A percentile compares a stretch with the other conserved stretches of the same genome.
Conservation (phyloP, 768 basidiomycete species). For the Pleurotus citrinopileatus region DNA sequence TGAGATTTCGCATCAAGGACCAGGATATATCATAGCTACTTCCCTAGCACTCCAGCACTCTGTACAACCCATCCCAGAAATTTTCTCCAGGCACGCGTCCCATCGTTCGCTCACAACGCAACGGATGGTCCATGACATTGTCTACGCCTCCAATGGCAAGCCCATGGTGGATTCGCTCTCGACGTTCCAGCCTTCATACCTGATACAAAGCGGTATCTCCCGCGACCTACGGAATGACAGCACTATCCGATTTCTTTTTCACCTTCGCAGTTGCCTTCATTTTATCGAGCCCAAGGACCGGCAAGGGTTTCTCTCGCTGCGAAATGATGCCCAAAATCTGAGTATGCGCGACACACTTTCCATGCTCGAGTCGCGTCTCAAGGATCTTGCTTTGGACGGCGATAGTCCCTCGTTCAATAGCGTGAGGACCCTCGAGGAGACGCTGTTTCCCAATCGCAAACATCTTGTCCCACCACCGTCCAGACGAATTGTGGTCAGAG, state of each 20-base stretch:
- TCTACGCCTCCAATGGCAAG: constrained; percentile 47
- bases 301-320: constrained; percentile 10
- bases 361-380: constrained; percentile 36
- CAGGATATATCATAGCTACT: constrained; percentile 36
- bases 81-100: constrained; percentile 26
- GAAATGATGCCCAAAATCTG: constrained; percentile 10
- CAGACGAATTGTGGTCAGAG: constrained; percentile 4
- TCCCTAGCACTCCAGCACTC: constrained; percentile 26
- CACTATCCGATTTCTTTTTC: constrained; percentile 74
- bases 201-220: constrained; percentile 74
- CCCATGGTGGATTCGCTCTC: constrained; percentile 73
- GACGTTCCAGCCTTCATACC: constrained; percentile 78
- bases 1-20: constrained; percentile 38
- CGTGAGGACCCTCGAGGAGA: constrained; percentile 24
- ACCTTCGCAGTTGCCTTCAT: constrained; percentile 68
- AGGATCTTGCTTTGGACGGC: constrained; percentile 34
- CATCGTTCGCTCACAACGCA: constrained; percentile 29
- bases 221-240: constrained; percentile 64
- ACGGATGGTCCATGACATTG: constrained; percentile 43
- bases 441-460: constrained; percentile 22
- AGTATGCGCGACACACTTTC: constrained; percentile 28
- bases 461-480: not conserved
- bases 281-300: constrained; percentile 30
- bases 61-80: constrained; percentile 19
- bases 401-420: constrained; percentile 34